Conservation (phyloP, 192 early-diverging fungal species). For the Thoreauomyces humboldtii region DNA sequence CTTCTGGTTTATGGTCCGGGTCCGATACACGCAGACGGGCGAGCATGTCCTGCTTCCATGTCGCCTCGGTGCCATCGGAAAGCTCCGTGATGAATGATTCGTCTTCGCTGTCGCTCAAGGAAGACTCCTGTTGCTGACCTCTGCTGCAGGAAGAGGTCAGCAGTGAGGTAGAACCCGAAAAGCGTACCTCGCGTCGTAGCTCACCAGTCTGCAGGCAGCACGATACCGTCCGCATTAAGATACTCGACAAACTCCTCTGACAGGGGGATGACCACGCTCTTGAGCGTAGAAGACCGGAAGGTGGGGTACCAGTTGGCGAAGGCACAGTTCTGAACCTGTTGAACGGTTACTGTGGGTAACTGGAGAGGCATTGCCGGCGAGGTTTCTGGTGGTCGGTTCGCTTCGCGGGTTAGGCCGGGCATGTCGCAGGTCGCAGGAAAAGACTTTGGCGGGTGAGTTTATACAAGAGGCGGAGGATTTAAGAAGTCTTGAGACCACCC, state of each 20-base stretch:
- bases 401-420: too few species aligned
- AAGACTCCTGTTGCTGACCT: slow-evolving; percentile 28
- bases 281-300: slow-evolving; percentile 66
- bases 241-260: slow-evolving; percentile 79
- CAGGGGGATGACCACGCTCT: slow-evolving; percentile 72
- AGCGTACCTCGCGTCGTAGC: too few species aligned
- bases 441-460: too few species aligned
- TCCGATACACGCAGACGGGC: background rate
- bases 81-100: background rate
- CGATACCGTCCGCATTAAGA: slow-evolving; percentile 79
- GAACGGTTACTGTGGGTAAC: slow-evolving; percentile 56
- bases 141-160: slow-evolving; percentile 34
- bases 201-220: slow-evolving; percentile 75
- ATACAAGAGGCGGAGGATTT: too few species aligned
- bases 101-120: slow-evolving; percentile 15
- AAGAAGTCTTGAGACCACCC: too few species aligned
- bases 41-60: background rate
- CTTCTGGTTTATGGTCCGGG: slow-evolving; percentile 10
- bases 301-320: slow-evolving; percentile 78
- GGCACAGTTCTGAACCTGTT: slow-evolving; percentile 68
- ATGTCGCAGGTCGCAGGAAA: too few species aligned
- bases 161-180: too few species aligned
- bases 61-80: background rate
- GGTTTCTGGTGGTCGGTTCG: too few species aligned
- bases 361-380: background rate